phyloP scores from a whole-genome alignment of 257 asterid species.

The Solanum pinnatisectum region DNA sequence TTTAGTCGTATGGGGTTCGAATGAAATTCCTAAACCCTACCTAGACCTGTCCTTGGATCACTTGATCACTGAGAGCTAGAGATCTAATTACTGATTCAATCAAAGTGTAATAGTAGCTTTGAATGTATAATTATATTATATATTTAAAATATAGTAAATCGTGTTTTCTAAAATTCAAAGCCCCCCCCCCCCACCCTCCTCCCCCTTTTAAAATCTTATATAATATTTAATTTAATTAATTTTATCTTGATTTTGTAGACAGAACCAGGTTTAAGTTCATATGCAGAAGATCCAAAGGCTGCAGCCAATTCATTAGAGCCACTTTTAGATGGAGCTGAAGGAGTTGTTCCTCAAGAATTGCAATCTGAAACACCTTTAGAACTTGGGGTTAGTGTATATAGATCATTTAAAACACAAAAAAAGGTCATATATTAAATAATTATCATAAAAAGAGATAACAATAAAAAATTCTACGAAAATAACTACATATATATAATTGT shows the following conservation, averaged over 20 bases:
- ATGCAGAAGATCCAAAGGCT: constrained; percentile 51
- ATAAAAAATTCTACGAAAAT: no score
- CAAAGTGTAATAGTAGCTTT: background rate
- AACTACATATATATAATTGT: no score
- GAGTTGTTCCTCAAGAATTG: constrained; percentile 46
- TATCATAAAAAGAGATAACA: background rate
- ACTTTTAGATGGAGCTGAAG: constrained; percentile 62
- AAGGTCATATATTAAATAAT: background rate
- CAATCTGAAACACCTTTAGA: constrained; percentile 45
- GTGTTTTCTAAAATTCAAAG: no score
- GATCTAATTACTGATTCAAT: background rate
- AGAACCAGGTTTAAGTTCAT: constrained; percentile 65
- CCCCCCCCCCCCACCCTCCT: no score
- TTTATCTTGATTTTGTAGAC: constrained; percentile 21
- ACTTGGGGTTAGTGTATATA: constrained; percentile 51
- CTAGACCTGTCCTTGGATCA: no score
- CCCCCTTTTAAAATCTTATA: no score
- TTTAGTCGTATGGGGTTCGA: no score
- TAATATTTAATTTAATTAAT: background rate
- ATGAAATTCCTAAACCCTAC: no score
- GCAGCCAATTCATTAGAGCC: constrained; percentile 54
- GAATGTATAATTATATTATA: no score
- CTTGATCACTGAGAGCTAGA: background rate
- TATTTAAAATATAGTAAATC: no score
- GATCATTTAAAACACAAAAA: no score